These are phyloP conservation scores for Cytospora piceicola DNA, from an alignment of 2,329 filamentous ascomycete genomes.

Conservation along the genomic window DNA sequence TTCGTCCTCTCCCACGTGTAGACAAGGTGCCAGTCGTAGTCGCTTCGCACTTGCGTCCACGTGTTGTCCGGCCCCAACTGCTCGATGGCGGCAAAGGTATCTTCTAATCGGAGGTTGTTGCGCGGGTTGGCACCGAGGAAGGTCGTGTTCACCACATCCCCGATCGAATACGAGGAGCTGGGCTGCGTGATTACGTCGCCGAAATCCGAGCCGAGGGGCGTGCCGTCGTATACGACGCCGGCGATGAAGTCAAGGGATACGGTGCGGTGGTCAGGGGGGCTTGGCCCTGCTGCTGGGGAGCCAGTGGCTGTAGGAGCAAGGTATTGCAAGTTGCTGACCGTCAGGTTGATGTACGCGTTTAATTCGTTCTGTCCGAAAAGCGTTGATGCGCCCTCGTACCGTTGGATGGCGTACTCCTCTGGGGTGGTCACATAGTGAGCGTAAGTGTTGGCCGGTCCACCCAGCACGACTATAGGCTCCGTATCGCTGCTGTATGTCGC, in stretches of 20 bases:
- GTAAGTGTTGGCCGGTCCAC: constrained; percentile 87
- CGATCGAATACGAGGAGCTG: constrained; percentile 54
- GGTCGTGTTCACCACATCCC: constrained; percentile 63
- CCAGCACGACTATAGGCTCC: constrained; percentile 75
- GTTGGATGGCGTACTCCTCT: constrained; percentile 69
- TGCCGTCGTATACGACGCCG: constrained; percentile 73
- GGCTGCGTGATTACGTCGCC: constrained; percentile 67
- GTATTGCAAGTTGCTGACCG: constrained; percentile 70
- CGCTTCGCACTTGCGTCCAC: constrained; percentile 73
- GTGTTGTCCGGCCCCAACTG: constrained; percentile 46
- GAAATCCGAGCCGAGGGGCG: constrained; percentile 68
- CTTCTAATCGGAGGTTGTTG: constrained; percentile 79
- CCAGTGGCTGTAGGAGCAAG: constrained; percentile 56
- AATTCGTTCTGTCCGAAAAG: constrained; percentile 83
- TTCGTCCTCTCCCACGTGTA: constrained; percentile 80
- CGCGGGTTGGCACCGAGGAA: constrained; percentile 89
- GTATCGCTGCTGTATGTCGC: constrained; percentile 43
- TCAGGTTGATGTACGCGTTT: constrained; percentile 85
- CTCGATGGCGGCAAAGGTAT: constrained; percentile 79
- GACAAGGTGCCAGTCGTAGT: constrained; percentile 80
- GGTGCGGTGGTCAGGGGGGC: constrained; percentile 78
- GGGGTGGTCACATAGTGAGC: constrained; percentile 49
- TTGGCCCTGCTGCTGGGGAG: constrained; percentile 56
- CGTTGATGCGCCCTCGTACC: constrained; percentile 94
- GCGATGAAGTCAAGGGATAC: constrained; percentile 80